A percentile compares a stretch with the other conserved stretches of the same genome.
Evolutionary conservation across 2,329 filamentous ascomycete species (phyloP).

Genomic region (Bipolaris cookei): DNA sequence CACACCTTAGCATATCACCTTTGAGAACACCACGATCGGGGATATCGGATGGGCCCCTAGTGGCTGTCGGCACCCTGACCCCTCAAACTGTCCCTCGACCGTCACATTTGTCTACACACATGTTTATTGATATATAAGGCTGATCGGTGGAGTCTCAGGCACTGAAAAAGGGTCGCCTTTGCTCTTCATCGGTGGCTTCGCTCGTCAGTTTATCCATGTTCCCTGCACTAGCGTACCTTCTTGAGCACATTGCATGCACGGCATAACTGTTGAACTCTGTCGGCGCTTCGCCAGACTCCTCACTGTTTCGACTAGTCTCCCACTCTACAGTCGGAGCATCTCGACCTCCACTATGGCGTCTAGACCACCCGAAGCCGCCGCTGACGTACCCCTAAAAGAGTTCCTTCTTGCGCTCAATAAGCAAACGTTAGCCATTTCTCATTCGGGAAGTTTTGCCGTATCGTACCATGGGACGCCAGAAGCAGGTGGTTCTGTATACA

Average conservation of each 20-base stretch:
- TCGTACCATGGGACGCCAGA: not conserved
- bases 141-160: not conserved
- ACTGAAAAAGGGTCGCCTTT: conserved; percentile 1
- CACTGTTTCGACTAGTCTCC: conserved; percentile 23
- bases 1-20: conserved; percentile 18
- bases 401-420: conserved; percentile 3
- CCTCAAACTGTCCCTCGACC: not conserved
- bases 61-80: not conserved
- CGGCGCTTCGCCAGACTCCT: conserved; percentile 33
- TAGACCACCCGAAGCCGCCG: conserved; percentile 23
- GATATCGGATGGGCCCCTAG: conserved; percentile 21
- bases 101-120: not conserved
- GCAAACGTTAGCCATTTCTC: conserved; percentile 11
- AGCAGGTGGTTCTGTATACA: not conserved
- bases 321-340: conserved; percentile 1
- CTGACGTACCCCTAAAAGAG: conserved; percentile 19
- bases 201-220: conserved; percentile 10
- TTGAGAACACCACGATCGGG: conserved; percentile 21
- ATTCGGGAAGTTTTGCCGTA: not conserved
- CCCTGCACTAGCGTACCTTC: conserved; percentile 8
- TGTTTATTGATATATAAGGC: not conserved
- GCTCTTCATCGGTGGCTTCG: conserved; percentile 2
- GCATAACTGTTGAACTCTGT: conserved; percentile 18
- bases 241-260: conserved; percentile 11
- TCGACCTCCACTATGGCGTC: conserved; percentile 16